Evolutionary conservation across 176 grass and related monocot species (phyloP).

Genomic region (Oryza longistaminata): DNA sequence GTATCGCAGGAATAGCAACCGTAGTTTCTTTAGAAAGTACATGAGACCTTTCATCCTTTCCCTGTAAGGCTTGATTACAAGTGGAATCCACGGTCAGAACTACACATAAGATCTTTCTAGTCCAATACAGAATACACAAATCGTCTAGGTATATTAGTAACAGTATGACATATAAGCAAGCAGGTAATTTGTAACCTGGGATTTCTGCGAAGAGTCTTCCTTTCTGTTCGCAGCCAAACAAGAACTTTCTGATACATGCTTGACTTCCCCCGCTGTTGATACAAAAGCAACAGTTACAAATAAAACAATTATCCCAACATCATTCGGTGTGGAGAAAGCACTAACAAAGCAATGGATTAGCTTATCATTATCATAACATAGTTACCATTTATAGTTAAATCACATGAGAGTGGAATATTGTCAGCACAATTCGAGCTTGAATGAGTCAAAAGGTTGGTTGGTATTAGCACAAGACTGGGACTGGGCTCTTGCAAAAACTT

Average conservation of each 20-base stretch:
- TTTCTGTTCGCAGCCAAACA: conserved; percentile 37
- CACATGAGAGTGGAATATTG: conserved; percentile 17
- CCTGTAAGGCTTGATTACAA: conserved; percentile 11
- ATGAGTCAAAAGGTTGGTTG: conserved; percentile 49
- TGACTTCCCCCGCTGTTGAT: conserved; percentile 17
- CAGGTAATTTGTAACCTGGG: conserved; percentile 37
- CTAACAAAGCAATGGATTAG: background rate
- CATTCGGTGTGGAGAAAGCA: background rate
- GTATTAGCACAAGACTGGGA: conserved; percentile 42
- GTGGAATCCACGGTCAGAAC: conserved; percentile 31
- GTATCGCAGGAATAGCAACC: conserved; percentile 60
- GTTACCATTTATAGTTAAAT: conserved; percentile 40
- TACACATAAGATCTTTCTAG: conserved; percentile 32
- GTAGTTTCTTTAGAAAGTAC: conserved; percentile 34
- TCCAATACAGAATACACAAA: conserved; percentile 11
- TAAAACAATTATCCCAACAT: conserved; percentile 1
- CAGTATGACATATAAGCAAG: background rate
- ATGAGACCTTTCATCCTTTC: conserved; percentile 30
- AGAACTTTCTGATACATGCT: conserved; percentile 35
- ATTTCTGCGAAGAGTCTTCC: conserved; percentile 28
- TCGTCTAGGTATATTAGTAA: background rate
- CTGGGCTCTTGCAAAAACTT: conserved; percentile 44
- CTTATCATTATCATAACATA: conserved; percentile 29
- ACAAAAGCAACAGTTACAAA: conserved; percentile 16
- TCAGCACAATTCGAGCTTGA: conserved; percentile 32